Percentiles rank a stretch among this genome's conserved stretches.
phyloP scores from a whole-genome alignment of 305 asterid species.

The Rubia tinctorum region DNA sequence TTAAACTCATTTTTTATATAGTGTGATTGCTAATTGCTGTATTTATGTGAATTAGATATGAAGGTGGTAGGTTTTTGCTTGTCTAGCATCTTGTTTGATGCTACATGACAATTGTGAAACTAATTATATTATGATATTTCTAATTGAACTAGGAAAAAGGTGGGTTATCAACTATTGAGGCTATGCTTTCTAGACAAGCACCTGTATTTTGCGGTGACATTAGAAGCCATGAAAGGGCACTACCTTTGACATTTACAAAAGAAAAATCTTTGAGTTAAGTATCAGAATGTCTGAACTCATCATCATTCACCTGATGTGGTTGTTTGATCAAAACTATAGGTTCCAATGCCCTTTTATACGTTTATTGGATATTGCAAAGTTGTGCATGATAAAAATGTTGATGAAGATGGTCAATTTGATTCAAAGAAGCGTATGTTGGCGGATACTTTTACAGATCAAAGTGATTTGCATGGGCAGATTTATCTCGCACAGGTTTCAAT shows the following conservation, averaged over 20 bases:
- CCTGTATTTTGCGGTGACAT: constrained; percentile 91
- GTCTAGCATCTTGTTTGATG: background rate
- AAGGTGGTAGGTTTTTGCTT: background rate
- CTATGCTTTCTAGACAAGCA: constrained; percentile 82
- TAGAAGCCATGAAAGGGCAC: constrained; percentile 94
- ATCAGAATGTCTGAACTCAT: background rate
- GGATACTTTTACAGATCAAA: constrained; percentile 30
- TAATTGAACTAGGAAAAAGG: constrained; percentile 51
- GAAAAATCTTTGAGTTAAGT: background rate
- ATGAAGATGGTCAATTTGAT: constrained; percentile 28
- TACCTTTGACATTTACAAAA: background rate
- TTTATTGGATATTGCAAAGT: constrained; percentile 81
- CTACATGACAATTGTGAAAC: background rate
- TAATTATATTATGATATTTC: constrained; percentile 9
- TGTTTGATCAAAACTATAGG: constrained; percentile 36
- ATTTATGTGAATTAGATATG: background rate
- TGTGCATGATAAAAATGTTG: constrained; percentile 30
- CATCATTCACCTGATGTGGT: constrained; percentile 6
- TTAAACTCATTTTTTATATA: background rate
- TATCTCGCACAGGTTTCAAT: constrained; percentile 89
- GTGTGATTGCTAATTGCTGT: background rate
- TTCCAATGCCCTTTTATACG: constrained; percentile 66
- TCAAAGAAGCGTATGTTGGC: constrained; percentile 29
- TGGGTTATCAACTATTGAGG: constrained; percentile 72
- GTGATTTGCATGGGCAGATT: constrained; percentile 55